These are phyloP conservation scores for Microsporum canis DNA, from an alignment of 2,329 filamentous ascomycete genomes.

Conservation along the genomic window DNA sequence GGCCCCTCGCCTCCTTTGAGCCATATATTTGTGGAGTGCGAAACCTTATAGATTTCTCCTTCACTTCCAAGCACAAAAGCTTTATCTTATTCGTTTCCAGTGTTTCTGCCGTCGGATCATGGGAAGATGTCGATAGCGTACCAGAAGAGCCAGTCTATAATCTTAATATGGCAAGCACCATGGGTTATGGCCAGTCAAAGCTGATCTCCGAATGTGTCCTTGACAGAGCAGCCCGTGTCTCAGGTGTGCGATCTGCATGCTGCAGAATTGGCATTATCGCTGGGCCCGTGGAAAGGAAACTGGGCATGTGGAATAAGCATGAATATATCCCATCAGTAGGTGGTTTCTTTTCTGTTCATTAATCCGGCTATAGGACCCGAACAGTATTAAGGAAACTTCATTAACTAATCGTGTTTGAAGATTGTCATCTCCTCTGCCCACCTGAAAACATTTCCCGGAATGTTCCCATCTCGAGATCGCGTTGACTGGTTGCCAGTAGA, in stretches of 20 bases:
- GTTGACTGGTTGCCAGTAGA: neutral
- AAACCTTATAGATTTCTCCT: slow-evolving; percentile 19
- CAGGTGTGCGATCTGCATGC: slow-evolving; percentile 16
- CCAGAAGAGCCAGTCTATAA: slow-evolving; percentile 16
- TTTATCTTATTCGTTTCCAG: slow-evolving; percentile 23
- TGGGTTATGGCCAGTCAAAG: slow-evolving; percentile 27
- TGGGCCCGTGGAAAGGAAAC: slow-evolving; percentile 16
- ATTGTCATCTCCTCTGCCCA: neutral
- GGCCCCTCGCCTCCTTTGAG: slow-evolving; percentile 21
- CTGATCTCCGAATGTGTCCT: slow-evolving; percentile 37
- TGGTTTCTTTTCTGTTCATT: too few species aligned
- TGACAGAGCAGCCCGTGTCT: slow-evolving; percentile 15
- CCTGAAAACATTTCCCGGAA: neutral
- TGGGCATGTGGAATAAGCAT: neutral
- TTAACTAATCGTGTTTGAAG: neutral
- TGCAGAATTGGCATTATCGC: slow-evolving; percentile 27
- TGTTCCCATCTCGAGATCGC: neutral
- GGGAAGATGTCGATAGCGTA: slow-evolving; percentile 18
- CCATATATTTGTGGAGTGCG: slow-evolving; percentile 21
- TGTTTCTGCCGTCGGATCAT: slow-evolving; percentile 18
- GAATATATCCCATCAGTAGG: neutral
- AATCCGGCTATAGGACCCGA: too few species aligned
- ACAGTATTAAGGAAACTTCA: neutral
- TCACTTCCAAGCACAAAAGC: slow-evolving; percentile 11
- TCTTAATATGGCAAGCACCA: slow-evolving; percentile 20